A percentile compares a stretch with the other conserved stretches of the same genome.
phyloP scores from a whole-genome alignment of 129 eudicot genomes.

The Lonicera japonica region DNA sequence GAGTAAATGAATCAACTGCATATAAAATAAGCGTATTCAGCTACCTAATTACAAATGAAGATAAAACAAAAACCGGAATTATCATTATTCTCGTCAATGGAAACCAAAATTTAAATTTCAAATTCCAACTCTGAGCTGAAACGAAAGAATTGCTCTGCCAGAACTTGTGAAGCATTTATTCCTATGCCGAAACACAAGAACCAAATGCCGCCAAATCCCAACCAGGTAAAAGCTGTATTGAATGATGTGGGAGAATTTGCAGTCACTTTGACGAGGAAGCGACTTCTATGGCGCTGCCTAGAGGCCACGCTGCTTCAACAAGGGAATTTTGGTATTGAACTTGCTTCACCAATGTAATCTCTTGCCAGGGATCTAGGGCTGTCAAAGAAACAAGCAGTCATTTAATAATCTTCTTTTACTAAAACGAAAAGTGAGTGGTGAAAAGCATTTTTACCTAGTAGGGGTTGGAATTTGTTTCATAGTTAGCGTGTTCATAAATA shows the following conservation, averaged over 20 bases:
- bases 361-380: constrained; percentile 73
- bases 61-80: not conserved
- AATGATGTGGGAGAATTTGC: constrained; percentile 5
- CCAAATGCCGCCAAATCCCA: not conserved
- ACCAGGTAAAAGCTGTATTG: not conserved
- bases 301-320: constrained; percentile 99
- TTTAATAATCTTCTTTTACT: no score
- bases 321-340: constrained; percentile 68
- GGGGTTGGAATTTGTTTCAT: no score
- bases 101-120: not conserved
- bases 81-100: not conserved
- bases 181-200: not conserved
- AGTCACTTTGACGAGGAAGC: constrained; percentile 42
- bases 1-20: not conserved
- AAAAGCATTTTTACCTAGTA: no score
- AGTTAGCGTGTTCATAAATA: no score
- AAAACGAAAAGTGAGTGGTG: no score
- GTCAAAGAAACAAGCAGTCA: constrained; percentile 15
- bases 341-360: constrained; percentile 74
- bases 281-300: constrained; percentile 96
- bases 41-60: constrained; percentile 10
- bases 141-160: constrained; percentile 1
- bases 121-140: constrained; percentile 3
- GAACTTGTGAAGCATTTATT: not conserved
- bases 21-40: not conserved